These are phyloP conservation scores for Aureobasidium leucospermi DNA, from an alignment of 2,329 filamentous ascomycete species.

Conservation along the genomic window DNA sequence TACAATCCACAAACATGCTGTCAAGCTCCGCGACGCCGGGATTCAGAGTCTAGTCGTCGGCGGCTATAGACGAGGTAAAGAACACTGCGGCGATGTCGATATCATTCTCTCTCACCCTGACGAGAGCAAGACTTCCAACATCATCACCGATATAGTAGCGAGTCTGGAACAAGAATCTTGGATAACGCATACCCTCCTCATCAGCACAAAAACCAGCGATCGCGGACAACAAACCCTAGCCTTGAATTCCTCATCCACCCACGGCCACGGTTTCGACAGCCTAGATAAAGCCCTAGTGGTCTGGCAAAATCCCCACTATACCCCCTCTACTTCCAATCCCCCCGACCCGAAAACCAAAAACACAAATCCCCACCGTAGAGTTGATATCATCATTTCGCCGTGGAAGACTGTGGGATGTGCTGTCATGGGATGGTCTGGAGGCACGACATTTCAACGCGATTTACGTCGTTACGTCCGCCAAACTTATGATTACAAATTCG, in stretches of 20 bases:
- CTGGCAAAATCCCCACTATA: slow-evolving; percentile 65
- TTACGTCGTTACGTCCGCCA: slow-evolving; percentile 71
- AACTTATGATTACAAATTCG: slow-evolving; percentile 71
- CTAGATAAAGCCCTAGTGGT: slow-evolving; percentile 89
- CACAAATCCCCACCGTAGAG: slow-evolving; percentile 68
- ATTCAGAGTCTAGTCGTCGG: slow-evolving; percentile 64
- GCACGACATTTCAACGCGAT: slow-evolving; percentile 84
- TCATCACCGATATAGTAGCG: slow-evolving; percentile 65
- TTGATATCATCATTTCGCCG: slow-evolving; percentile 85
- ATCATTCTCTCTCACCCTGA: slow-evolving; percentile 75
- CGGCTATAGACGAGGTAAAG: slow-evolving; percentile 73
- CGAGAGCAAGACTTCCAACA: slow-evolving; percentile 56
- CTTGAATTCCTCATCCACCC: slow-evolving; percentile 35
- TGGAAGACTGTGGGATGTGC: slow-evolving; percentile 88
- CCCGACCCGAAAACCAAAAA: slow-evolving; percentile 47
- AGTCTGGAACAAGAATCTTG: slow-evolving; percentile 61
- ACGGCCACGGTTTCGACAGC: slow-evolving; percentile 67
- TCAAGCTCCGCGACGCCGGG: slow-evolving; percentile 47
- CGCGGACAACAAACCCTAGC: slow-evolving; percentile 61
- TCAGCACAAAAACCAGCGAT: slow-evolving; percentile 63
- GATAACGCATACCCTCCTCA: slow-evolving; percentile 73
- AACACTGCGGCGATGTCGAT: slow-evolving; percentile 72
- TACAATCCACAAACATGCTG: slow-evolving; percentile 60
- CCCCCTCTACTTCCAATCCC: slow-evolving; percentile 23
- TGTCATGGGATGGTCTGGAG: slow-evolving; percentile 80